A percentile compares a stretch with the other conserved stretches of the same genome.
phyloP scores from a whole-genome alignment of 441 rosid genomes.

The Sinapis alba region DNA sequence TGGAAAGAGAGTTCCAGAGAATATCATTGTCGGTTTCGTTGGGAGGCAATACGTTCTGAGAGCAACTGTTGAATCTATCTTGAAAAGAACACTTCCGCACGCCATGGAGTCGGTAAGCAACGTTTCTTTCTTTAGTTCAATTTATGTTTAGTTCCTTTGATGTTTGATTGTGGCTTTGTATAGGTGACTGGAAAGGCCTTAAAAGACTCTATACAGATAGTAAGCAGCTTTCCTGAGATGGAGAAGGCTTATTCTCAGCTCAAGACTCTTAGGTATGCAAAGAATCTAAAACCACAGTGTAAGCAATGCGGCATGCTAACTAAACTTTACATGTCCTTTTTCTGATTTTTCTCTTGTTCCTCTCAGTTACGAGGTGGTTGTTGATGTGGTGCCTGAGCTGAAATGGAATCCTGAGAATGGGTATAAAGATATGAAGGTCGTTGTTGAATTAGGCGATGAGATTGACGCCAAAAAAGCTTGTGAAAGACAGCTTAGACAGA shows the following conservation, averaged over 20 bases:
- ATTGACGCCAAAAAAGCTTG: slow-evolving; percentile 75
- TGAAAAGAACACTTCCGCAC: slow-evolving; percentile 95
- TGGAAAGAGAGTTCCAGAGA: slow-evolving; percentile 78
- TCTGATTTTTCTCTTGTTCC: slow-evolving; percentile 25
- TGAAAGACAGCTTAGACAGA: slow-evolving; percentile 73
- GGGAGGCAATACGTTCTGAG: slow-evolving; percentile 70
- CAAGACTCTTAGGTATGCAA: slow-evolving; percentile 61
- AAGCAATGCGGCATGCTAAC: not conserved
- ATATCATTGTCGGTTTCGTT: slow-evolving; percentile 64
- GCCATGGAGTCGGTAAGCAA: slow-evolving; percentile 74
- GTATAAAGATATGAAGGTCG: slow-evolving; percentile 80
- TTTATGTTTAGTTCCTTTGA: not conserved
- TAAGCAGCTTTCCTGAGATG: slow-evolving; percentile 77
- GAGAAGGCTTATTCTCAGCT: slow-evolving; percentile 65
- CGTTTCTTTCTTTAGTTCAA: not conserved
- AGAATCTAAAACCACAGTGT: not conserved
- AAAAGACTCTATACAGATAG: slow-evolving; percentile 82
- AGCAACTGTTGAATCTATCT: slow-evolving; percentile 86
- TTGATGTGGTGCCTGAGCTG: slow-evolving; percentile 87
- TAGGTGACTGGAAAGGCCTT: slow-evolving; percentile 89
- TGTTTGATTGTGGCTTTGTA: slow-evolving; percentile 6
- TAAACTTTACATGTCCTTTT: slow-evolving; percentile 13
- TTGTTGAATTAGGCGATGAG: slow-evolving; percentile 84
- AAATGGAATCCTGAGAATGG: slow-evolving; percentile 83
- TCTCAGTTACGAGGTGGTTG: slow-evolving; percentile 80